Evolutionary conservation across 768 basidiomycete species (phyloP), one percentile per base, ranked within the genome.

Genomic region (Hericium alpestre): DNA sequence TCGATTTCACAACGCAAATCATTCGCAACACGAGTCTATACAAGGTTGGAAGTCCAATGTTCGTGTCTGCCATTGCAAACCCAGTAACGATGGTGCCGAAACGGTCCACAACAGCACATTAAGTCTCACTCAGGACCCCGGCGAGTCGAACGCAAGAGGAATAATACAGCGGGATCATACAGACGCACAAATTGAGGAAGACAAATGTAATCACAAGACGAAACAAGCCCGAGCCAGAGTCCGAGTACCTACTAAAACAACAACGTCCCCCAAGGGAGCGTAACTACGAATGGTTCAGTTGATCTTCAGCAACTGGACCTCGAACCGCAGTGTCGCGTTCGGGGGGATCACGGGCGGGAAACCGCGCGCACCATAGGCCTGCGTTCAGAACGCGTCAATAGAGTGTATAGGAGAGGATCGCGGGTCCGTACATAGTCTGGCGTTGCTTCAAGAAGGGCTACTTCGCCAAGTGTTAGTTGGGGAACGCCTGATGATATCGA

Each of bases 271-370:
- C 23, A 40, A n/a, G 40, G 11, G 39, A 25, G 18, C 32, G 51
- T 38, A 53, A 15, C 39, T 22, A 38, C 52, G n/a, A 38, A 38
- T 38, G 53, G 25, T 53, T 71, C 66, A 74, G 64, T 73, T 83
- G 73, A 93, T 90, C 69, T 79, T 74, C 57, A 92, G 59, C 51
- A 94, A 76, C 72, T 93, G 88, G 54, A 94, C 88, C 71, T 91
- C 89, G 65, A 93, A 93, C 59, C 71, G 77, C 69, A 94, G 78
- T 12, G 79, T 82, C 4, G 87, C 67, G 67, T 92, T 83, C 63
- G 85, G 67, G 12, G 90, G 90, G 69, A 93, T 93, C 59, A 87
- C 74, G 18, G 87, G 87, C 9, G 84, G 82, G 71, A 86, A 90
- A 8, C 91, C 90, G 18, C 84, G 78, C 23, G 70, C 20, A 13